Evolutionary conservation across 352 stramenopile genomes (phyloP), one percentile per base, ranked within the genome.

Genomic region (Pythium vanterpoolii): DNA sequence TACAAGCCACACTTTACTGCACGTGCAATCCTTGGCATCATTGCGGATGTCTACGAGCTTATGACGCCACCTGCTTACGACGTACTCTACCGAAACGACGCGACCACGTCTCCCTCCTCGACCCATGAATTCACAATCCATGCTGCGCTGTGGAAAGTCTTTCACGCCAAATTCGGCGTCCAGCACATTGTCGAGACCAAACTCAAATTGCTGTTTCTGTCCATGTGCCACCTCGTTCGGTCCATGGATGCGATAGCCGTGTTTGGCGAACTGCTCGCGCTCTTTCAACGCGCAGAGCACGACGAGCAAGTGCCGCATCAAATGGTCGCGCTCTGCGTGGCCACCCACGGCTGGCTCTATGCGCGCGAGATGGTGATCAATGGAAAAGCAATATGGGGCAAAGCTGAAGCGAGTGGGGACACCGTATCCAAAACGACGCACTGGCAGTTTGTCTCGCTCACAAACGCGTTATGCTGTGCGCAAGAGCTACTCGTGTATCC

Each of bases 401-500:
- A 33, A 19, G 13, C 31, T 0, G 50, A 62, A 18, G 33, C 64
- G 21, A 63, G 53, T 26, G 58, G 50, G 6, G 59, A 64, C 31
- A 14, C 33, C 33, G 72, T 28, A 14, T 38, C 7, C 38, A 77
- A 65, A 47, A 56, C 61, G 21, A 83, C 60, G 3, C 66, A 82
- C 59, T 91, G 79, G 79, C 77, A 89, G 50, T 91, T 87, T 54
- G 72, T 83, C 8, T 61, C 56, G 4, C 55, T 91, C 10, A 56
- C 72, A 10, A 74, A 83, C 24, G 79, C 77, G 13, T 53, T 86
- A 1, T 66, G 83, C 5, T 91, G 82, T 55, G 76, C 77, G 6
- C 79, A 89, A 52, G 79, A 91, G n/a, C 76, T 87, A 5, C 54
- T 89, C 10, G 46, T 83, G 48, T 91, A 91, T 51, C 82, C 82